Conservation (phyloP, 257 asterid species). For the Forsythia viridissima region DNA sequence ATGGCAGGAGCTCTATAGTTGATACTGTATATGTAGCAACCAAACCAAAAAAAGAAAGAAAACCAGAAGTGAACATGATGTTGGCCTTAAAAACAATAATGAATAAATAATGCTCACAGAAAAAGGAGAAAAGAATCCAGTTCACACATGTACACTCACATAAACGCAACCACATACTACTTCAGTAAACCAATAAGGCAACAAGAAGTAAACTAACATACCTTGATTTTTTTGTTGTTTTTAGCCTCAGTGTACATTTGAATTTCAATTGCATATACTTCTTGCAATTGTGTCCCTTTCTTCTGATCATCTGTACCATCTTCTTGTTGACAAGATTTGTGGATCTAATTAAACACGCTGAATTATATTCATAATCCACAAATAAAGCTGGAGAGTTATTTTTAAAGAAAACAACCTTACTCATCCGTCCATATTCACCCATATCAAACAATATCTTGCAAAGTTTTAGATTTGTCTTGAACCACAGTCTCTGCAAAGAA, state of each 20-base stretch:
- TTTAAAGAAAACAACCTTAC: constrained; percentile 48
- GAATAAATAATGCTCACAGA: background rate
- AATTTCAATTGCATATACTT: constrained; percentile 96
- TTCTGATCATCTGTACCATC: constrained; percentile 98
- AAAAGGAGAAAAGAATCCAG: background rate
- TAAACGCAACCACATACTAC: background rate
- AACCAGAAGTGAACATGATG: too few species aligned
- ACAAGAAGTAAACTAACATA: constrained; percentile 19
- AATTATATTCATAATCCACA: constrained; percentile 21
- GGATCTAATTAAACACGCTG: constrained; percentile 55
- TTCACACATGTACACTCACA: background rate
- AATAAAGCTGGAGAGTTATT: constrained; percentile 7
- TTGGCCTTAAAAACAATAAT: background rate
- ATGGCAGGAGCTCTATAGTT: too few species aligned
- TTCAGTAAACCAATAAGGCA: background rate
- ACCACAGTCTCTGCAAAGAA: constrained; percentile 80
- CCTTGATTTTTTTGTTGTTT: constrained; percentile 96
- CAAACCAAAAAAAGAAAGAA: too few species aligned
- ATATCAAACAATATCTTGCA: constrained; percentile 97
- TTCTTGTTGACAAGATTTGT: constrained; percentile 91
- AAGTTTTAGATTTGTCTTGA: constrained; percentile 91
- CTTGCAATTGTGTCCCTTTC: constrained; percentile 90
- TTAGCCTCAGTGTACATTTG: constrained; percentile 97
- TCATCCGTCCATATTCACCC: constrained; percentile 92
- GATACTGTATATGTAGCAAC: too few species aligned